Evolutionary conservation across 305 asterid species (phyloP).

Genomic region (Solanum hybrid): DNA sequence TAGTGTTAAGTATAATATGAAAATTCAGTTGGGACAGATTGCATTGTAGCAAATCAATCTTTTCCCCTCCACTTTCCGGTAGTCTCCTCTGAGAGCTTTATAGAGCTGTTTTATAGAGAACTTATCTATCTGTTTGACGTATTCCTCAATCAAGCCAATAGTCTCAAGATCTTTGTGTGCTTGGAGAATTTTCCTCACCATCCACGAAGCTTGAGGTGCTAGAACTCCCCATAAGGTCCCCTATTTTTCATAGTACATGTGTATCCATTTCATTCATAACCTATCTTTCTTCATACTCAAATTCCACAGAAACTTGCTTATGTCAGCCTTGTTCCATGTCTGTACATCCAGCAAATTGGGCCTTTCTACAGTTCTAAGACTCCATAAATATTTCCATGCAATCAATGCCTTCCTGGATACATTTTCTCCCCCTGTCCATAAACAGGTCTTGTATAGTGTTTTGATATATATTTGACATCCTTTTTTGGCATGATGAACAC

Average conservation of each 20-base stretch:
- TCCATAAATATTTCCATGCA: neutral
- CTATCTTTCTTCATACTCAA: neutral
- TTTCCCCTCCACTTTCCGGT: neutral
- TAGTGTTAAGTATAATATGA: neutral
- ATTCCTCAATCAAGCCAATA: neutral
- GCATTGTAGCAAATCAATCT: neutral
- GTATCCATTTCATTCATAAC: neutral
- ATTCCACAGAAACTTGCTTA: neutral
- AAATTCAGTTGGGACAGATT: neutral
- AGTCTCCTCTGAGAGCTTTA: neutral
- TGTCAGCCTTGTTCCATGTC: neutral
- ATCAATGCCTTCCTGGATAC: neutral
- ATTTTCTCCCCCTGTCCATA: neutral
- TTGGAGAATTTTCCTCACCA: neutral
- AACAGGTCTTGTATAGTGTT: neutral
- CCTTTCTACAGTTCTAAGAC: neutral
- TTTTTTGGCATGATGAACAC: neutral
- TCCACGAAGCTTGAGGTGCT: neutral
- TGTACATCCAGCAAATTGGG: neutral
- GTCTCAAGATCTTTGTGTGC: neutral
- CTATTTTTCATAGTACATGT: neutral
- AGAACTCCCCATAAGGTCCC: neutral
- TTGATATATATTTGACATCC: neutral
- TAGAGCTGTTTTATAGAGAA: neutral
- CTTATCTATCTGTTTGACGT: neutral